Evolutionary conservation across 2,329 filamentous ascomycete species (phyloP).

Genomic region (Fusarium cyanostomum): DNA sequence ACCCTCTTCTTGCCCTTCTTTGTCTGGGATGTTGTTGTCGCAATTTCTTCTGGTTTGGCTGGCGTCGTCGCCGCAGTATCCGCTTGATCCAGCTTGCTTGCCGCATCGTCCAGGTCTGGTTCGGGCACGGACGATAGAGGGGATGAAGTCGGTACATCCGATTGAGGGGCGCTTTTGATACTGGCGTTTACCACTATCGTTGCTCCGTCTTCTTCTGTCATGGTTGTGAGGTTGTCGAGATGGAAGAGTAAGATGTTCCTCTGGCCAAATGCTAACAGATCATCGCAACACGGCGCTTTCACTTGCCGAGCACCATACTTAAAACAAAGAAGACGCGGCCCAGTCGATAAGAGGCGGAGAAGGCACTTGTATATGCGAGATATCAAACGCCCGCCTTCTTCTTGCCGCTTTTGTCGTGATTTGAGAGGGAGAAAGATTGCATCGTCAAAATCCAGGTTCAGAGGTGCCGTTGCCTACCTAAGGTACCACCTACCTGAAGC

Average conservation of each 20-base stretch:
- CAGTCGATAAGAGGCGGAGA: background rate
- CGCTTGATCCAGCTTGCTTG: conserved; percentile 3
- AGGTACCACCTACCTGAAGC: background rate
- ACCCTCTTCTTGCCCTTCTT: conserved; percentile 40
- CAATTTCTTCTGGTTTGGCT: background rate
- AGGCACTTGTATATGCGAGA: background rate
- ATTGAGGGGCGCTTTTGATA: background rate
- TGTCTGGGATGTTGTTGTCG: conserved; percentile 1
- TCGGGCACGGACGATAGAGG: conserved; percentile 24
- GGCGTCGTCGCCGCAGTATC: conserved; percentile 27
- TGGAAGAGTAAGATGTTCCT: background rate
- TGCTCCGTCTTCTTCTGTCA: conserved; percentile 1
- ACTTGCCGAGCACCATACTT: background rate
- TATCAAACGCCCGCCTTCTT: background rate
- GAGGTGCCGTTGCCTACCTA: background rate
- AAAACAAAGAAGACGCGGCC: background rate
- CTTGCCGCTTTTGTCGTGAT: background rate
- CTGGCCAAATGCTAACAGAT: background rate
- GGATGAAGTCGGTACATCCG: conserved; percentile 10
- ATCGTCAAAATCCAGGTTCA: conserved; percentile 9
- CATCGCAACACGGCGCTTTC: background rate
- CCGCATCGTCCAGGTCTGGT: background rate
- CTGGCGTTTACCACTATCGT: background rate
- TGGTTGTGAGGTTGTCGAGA: background rate
- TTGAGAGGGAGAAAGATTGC: background rate